Evolutionary conservation across 208 protist genomes (phyloP).

Genomic region (Porcisia hertigi): DNA sequence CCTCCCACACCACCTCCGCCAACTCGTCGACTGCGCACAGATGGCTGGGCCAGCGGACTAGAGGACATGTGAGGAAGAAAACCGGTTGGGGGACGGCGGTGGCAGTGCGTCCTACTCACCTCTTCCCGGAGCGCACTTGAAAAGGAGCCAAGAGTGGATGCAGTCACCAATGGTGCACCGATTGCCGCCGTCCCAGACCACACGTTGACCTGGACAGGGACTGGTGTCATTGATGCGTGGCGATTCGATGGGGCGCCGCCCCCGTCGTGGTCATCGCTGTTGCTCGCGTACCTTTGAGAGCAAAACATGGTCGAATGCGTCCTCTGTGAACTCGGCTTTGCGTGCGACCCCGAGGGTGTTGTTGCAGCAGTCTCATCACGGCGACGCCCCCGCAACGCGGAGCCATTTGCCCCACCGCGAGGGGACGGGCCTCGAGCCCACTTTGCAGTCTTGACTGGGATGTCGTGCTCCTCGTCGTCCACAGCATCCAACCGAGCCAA

Average conservation of each 20-base stretch:
- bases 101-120: background rate
- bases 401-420: too few relatives aligned
- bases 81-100: background rate
- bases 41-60: background rate
- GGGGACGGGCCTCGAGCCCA: background rate
- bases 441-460: background rate
- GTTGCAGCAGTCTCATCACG: background rate
- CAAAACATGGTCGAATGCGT: background rate
- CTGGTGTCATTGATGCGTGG: background rate
- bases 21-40: slow-evolving; percentile 20
- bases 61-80: background rate
- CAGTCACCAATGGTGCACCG: background rate
- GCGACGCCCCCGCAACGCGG: background rate
- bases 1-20: slow-evolving; percentile 6
- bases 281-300: background rate
- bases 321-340: background rate
- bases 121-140: background rate
- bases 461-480: background rate
- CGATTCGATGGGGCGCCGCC: background rate
- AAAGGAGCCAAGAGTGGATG: background rate
- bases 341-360: background rate
- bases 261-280: background rate
- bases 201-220: background rate
- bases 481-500: slow-evolving; percentile 16
- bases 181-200: background rate